Percentiles rank a stretch among this genome's conserved stretches.
Evolutionary conservation across 768 basidiomycete species (phyloP).

Genomic region (Lyophyllum semitale): DNA sequence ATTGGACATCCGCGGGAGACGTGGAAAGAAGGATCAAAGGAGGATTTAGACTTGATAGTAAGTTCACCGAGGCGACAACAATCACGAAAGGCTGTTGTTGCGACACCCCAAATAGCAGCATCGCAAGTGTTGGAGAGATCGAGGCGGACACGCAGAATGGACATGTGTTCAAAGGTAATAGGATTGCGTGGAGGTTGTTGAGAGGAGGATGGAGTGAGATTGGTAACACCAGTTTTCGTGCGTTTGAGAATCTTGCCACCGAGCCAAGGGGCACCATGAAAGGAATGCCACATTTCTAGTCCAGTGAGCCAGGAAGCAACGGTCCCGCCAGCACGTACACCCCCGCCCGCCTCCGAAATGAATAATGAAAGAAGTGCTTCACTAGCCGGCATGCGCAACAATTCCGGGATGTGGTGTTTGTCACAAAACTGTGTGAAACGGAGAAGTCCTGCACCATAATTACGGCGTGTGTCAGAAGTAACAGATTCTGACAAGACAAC

Average conservation of each 20-base stretch:
- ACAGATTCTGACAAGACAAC: too few species aligned
- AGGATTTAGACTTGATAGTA: neutral
- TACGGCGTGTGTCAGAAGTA: too few species aligned
- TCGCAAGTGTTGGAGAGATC: constrained; percentile 11
- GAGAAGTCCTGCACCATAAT: constrained; percentile 32
- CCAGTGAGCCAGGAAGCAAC: constrained; percentile 29
- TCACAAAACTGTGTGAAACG: constrained; percentile 39
- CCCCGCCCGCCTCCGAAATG: neutral
- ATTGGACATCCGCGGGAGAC: neutral
- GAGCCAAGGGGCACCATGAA: constrained; percentile 31
- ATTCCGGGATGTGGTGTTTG: constrained; percentile 22
- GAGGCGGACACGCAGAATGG: constrained; percentile 10
- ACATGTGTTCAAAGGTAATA: constrained; percentile 32
- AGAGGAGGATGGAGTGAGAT: constrained; percentile 1
- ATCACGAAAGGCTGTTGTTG: neutral
- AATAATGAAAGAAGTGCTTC: constrained; percentile 28
- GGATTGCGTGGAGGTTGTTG: constrained; percentile 19
- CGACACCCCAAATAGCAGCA: constrained; percentile 7
- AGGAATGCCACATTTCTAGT: too few species aligned
- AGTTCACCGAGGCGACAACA: constrained; percentile 7
- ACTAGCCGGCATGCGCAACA: constrained; percentile 27
- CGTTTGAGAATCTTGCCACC: constrained; percentile 20
- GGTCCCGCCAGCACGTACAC: constrained; percentile 8
- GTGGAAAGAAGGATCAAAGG: neutral
- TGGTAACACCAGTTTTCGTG: constrained; percentile 9